Conservation (phyloP, 805 yeast species). For the Saccharomycopsis sp. region DNA sequence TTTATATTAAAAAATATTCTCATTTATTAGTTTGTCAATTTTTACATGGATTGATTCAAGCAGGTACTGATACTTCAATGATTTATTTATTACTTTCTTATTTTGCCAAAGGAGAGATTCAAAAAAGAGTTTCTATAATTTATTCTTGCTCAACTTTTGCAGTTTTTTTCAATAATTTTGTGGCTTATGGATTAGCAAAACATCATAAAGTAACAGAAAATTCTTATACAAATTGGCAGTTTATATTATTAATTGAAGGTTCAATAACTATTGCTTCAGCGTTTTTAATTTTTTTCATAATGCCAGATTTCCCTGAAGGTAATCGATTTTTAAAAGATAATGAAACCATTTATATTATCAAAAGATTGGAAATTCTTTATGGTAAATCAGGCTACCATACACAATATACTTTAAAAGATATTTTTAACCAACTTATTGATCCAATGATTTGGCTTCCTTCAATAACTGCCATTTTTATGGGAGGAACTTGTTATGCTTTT, state of each 20-base stretch:
- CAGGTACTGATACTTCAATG: too few relatives aligned
- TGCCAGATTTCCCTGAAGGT: conserved; percentile 70
- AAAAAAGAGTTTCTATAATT: conserved; percentile 56
- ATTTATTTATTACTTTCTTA: conserved; percentile 60
- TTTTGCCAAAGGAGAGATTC: conserved; percentile 55
- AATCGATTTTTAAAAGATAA: conserved; percentile 39
- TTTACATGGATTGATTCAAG: conserved; percentile 56
- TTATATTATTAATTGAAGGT: conserved; percentile 45
- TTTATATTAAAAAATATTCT: conserved; percentile 47
- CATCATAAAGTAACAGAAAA: conserved; percentile 21
- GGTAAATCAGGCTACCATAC: conserved; percentile 40
- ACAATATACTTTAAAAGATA: too few relatives aligned
- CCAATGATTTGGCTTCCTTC: conserved; percentile 35
- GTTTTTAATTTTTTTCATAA: conserved; percentile 31
- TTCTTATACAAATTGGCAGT: conserved; percentile 34
- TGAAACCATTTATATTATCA: conserved; percentile 44
- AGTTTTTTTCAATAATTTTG: conserved; percentile 2
- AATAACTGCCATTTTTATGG: neutral
- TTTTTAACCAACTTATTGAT: conserved; percentile 42
- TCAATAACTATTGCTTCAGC: conserved; percentile 26
- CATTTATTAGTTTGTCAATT: conserved; percentile 52
- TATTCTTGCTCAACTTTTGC: conserved; percentile 25
- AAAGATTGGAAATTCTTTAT: conserved; percentile 45
- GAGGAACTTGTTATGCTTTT: neutral
- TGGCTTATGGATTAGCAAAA: conserved; percentile 20